A percentile compares a stretch with the other conserved stretches of the same genome.
Evolutionary conservation across 495 filamentous ascomycete species (phyloP).

Genomic region (Aspergillus carlsbadensis): DNA sequence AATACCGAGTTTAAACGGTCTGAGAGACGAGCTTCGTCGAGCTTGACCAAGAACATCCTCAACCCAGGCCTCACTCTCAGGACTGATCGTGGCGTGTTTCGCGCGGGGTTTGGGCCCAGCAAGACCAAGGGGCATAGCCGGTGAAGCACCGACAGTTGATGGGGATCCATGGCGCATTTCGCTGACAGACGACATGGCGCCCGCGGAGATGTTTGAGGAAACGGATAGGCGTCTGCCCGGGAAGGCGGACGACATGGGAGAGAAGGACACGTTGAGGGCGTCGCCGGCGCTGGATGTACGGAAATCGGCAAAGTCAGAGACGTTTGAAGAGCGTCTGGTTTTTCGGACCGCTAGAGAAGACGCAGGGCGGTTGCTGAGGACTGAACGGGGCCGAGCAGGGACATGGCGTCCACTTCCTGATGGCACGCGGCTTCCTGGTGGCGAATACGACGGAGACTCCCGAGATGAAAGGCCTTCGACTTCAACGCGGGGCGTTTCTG

Average conservation of each 20-base stretch:
- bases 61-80: slow-evolving; percentile 54
- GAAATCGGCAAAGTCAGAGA: slow-evolving; percentile 33
- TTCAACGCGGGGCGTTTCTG: slow-evolving; percentile 43
- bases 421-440: slow-evolving; percentile 27
- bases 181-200: slow-evolving; percentile 27
- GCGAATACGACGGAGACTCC: slow-evolving; percentile 33
- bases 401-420: slow-evolving; percentile 28
- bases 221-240: slow-evolving; percentile 35
- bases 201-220: slow-evolving; percentile 39
- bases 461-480: slow-evolving; percentile 40
- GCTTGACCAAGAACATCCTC: slow-evolving; percentile 46
- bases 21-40: slow-evolving; percentile 36
- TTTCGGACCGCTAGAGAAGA: slow-evolving; percentile 45
- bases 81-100: slow-evolving; percentile 44
- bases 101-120: slow-evolving; percentile 49
- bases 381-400: slow-evolving; percentile 37
- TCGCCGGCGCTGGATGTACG: slow-evolving; percentile 31
- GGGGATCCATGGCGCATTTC: slow-evolving; percentile 23
- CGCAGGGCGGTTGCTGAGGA: slow-evolving; percentile 35
- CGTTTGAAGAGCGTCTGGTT: slow-evolving; percentile 37
- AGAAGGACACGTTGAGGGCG: slow-evolving; percentile 28
- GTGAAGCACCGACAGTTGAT: slow-evolving; percentile 20
- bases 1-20: slow-evolving; percentile 19
- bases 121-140: slow-evolving; percentile 43
- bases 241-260: slow-evolving; percentile 27